Base-by-base conservation (phyloP, 768 basidiomycete species). In the Butyriboletus loyo region DNA sequence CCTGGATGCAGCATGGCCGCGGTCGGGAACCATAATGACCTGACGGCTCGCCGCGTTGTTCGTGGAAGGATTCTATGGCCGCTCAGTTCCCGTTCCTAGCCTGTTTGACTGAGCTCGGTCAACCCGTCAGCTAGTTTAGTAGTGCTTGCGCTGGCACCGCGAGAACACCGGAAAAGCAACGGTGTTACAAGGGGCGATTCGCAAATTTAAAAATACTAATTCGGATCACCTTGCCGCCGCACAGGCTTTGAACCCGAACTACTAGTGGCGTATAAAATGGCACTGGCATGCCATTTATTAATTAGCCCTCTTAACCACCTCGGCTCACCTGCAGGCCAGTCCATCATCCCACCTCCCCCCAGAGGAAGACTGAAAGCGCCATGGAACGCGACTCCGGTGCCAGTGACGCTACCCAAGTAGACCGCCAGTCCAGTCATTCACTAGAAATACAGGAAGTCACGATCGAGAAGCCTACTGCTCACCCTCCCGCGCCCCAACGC, bases 231-330 rank as follows among this genome's bases (percentile, higher is more conserved):
- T n/a, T n/a, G n/a, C n/a, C n/a, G n/a, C n/a, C n/a, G n/a, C n/a
- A n/a, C n/a, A n/a, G n/a, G n/a, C n/a, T n/a, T n/a, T n/a, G n/a
- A n/a, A n/a, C n/a, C n/a, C n/a, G n/a, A n/a, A n/a, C n/a, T 30
- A 10, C 9, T 10, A 30, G n/a, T 47, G 45, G 42, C 3, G 17
- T 67, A 66, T 67, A 65, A 64, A 66, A 52, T 42, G 10, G 35
- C 42, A 34, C 19, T 43, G 46, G 13, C n/a, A n/a, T 28, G 32
- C 32, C 13, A n/a, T 36, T 10, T 2, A 11, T 35, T n/a, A n/a
- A n/a, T n/a, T 31, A 19, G 50, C 46, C 50, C 30, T 49, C 27
- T 24, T 44, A 25, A 39, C 40, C 48, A 0, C 22, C 30, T 7
- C 11, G 38, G 58, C 53, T 45, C 47, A 39, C 27, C 44, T 31